These are phyloP conservation scores for Solanum bulbocastanum DNA, from an alignment of 257 asterid species.

Conservation along the genomic window DNA sequence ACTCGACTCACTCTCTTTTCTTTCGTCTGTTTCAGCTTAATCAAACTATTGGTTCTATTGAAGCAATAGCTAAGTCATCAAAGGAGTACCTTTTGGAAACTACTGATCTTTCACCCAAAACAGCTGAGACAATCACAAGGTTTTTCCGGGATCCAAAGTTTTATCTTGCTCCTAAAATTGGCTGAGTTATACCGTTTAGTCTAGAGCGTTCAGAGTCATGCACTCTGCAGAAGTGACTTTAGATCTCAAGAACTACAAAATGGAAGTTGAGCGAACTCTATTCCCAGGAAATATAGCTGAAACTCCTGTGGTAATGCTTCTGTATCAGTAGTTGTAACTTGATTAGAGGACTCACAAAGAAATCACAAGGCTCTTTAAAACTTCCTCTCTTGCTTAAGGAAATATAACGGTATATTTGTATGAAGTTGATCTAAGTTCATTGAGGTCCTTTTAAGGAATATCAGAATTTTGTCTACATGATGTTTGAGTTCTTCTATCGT, in stretches of 20 bases:
- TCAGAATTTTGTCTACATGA: background rate
- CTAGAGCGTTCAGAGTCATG: background rate
- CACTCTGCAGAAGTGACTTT: background rate
- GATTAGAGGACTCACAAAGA: background rate
- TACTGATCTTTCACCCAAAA: conserved; percentile 85
- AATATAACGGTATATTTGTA: background rate
- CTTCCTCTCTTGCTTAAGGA: background rate
- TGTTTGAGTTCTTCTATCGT: background rate
- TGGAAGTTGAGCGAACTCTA: background rate
- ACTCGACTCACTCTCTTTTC: background rate
- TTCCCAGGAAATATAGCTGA: background rate
- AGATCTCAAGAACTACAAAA: background rate
- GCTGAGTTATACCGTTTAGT: background rate
- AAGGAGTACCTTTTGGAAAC: conserved; percentile 65
- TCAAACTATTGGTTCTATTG: conserved; percentile 91
- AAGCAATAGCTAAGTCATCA: conserved; percentile 83
- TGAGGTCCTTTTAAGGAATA: background rate
- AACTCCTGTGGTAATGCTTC: background rate
- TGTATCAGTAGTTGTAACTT: background rate
- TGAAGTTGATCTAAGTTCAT: background rate
- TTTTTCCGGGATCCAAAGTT: conserved; percentile 78
- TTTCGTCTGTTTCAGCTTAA: conserved; percentile 42
- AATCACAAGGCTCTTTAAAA: background rate
- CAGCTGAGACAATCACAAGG: conserved; percentile 65
- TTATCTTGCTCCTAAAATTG: conserved; percentile 70